Evolutionary conservation across 2,329 filamentous ascomycete species (phyloP).

Genomic region (Neospermospora avenae): DNA sequence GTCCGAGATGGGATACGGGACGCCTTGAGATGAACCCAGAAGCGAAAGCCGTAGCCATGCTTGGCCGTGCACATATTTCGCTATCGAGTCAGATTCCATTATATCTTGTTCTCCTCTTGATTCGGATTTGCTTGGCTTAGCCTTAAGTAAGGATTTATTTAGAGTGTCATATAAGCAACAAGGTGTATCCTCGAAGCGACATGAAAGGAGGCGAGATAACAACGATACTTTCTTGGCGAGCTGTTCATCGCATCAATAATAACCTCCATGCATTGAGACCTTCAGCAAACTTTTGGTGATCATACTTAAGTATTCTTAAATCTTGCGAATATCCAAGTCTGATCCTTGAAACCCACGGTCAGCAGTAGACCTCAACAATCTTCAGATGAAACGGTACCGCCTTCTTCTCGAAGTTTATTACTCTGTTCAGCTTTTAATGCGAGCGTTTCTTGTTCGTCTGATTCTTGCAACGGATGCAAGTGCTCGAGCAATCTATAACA

Average conservation of each 20-base stretch:
- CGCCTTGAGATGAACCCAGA: no score
- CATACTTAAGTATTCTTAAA: neutral
- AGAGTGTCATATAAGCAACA: neutral
- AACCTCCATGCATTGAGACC: neutral
- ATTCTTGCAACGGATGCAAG: neutral
- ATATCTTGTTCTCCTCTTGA: neutral
- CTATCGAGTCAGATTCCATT: neutral
- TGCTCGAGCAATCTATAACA: neutral
- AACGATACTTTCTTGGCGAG: neutral
- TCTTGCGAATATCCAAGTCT: neutral
- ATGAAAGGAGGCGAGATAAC: neutral
- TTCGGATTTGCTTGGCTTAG: neutral
- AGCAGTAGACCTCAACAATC: neutral
- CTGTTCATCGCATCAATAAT: neutral
- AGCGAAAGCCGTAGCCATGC: neutral
- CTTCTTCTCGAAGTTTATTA: neutral
- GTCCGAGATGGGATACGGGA: no score
- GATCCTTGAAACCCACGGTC: neutral
- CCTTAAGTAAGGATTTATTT: neutral
- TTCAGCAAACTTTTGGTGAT: neutral
- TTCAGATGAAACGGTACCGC: neutral
- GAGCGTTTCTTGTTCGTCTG: neutral
- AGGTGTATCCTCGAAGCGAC: slow-evolving; percentile 1
- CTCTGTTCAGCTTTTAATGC: neutral
- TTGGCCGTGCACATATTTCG: neutral